These are phyloP conservation scores for Fonsecaea erecta DNA, from an alignment of 2,329 filamentous ascomycete species.

Conservation along the genomic window DNA sequence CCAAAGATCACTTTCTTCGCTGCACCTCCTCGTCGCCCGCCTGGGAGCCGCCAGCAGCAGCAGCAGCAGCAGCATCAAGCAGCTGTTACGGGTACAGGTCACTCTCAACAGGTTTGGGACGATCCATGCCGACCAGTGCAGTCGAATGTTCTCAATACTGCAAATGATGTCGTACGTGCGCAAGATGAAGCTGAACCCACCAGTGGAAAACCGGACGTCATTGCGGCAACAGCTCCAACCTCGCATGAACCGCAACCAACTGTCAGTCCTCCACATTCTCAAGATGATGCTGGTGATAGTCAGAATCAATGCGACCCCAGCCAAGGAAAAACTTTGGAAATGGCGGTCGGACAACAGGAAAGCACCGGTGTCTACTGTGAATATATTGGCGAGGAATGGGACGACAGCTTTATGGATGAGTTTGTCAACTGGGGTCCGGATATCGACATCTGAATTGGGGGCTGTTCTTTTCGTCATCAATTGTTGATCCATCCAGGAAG, in stretches of 20 bases:
- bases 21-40: not conserved
- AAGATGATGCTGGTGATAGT: not conserved
- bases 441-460: not conserved
- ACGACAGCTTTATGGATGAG: not conserved
- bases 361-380: not conserved
- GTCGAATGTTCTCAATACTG: no score
- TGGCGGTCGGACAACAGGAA: not conserved
- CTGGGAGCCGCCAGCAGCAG: not conserved
- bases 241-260: not conserved
- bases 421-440: not conserved
- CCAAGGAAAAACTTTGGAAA: not conserved
- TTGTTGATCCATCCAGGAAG: no score
- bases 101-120: not conserved
- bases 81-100: not conserved
- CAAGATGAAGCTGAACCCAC: not conserved
- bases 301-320: not conserved
- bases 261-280: not conserved
- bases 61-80: no score
- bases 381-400: not conserved
- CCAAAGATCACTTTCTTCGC: not conserved
- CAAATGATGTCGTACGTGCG: not conserved
- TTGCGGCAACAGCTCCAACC: not conserved
- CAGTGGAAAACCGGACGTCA: not conserved
- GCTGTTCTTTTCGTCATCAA: not conserved
- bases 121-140: not conserved